A percentile compares a stretch with the other conserved stretches of the same genome.
These are phyloP conservation scores for Prunus fruticosa DNA, from an alignment of 306 rosid species.

Conservation along the genomic window DNA sequence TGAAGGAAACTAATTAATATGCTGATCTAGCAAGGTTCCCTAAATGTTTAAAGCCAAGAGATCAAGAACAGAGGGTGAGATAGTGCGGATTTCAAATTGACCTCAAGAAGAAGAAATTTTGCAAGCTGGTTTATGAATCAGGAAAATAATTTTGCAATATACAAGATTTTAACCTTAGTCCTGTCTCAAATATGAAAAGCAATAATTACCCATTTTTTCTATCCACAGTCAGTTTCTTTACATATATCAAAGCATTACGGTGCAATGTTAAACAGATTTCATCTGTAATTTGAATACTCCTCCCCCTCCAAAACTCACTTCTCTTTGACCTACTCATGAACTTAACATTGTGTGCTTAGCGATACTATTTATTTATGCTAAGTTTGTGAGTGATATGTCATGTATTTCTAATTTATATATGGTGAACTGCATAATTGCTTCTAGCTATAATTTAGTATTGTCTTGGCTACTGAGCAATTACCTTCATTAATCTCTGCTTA, in stretches of 20 bases:
- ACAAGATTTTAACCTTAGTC: neutral
- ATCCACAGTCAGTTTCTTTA: too few species aligned
- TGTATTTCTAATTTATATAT: too few species aligned
- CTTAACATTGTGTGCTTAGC: neutral
- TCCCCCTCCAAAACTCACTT: too few species aligned
- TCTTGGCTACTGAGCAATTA: constrained; percentile 10
- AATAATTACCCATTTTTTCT: too few species aligned
- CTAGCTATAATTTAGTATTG: constrained; percentile 1
- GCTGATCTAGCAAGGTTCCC: neutral
- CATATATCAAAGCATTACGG: neutral
- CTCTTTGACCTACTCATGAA: constrained; percentile 9
- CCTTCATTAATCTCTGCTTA: constrained; percentile 48
- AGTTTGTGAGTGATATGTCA: too few species aligned
- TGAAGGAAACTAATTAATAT: neutral
- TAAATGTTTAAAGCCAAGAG: neutral
- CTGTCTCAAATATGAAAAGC: neutral
- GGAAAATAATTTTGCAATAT: neutral
- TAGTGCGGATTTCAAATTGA: neutral
- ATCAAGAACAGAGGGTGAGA: neutral
- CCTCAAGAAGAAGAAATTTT: neutral
- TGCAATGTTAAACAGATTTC: neutral
- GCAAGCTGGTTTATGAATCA: neutral
- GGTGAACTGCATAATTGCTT: neutral
- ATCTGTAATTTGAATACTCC: neutral
- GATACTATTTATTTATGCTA: neutral